Percentiles rank a stretch among this genome's conserved stretches.
Evolutionary conservation across 2,329 filamentous ascomycete genomes (phyloP).

Genomic region (Helotiales sp.): DNA sequence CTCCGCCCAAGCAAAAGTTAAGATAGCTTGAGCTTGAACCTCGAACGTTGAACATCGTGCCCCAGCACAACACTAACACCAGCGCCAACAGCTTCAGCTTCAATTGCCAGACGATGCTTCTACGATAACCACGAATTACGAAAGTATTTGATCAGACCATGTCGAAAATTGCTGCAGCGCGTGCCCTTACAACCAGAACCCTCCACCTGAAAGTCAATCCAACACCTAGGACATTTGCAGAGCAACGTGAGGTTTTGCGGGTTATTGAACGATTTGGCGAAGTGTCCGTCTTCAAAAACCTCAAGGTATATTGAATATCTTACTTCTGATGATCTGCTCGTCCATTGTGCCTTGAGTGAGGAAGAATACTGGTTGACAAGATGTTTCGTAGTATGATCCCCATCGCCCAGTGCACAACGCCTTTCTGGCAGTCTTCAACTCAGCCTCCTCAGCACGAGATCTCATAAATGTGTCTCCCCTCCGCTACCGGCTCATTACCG

Average conservation of each 20-base stretch:
- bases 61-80: neutral
- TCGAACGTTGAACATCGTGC: neutral
- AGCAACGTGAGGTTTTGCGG: conserved; percentile 43
- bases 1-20: neutral
- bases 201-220: conserved; percentile 42
- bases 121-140: neutral
- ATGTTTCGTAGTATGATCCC: conserved; percentile 29
- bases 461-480: conserved; percentile 37
- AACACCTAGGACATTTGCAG: conserved; percentile 38
- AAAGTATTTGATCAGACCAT: neutral
- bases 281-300: conserved; percentile 41
- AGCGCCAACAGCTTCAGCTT: neutral
- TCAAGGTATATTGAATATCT: conserved; percentile 36
- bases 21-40: neutral
- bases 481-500: conserved; percentile 36
- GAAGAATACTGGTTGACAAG: conserved; percentile 3
- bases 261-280: conserved; percentile 43
- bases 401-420: conserved; percentile 34
- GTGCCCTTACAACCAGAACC: conserved; percentile 32
- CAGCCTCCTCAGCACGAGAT: conserved; percentile 29
- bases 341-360: neutral
- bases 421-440: conserved; percentile 39
- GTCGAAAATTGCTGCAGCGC: neutral
- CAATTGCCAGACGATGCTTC: neutral
- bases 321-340: neutral